Evolutionary conservation across 2,329 filamentous ascomycete genomes (phyloP).

Genomic region (Aspergillus sojae): DNA sequence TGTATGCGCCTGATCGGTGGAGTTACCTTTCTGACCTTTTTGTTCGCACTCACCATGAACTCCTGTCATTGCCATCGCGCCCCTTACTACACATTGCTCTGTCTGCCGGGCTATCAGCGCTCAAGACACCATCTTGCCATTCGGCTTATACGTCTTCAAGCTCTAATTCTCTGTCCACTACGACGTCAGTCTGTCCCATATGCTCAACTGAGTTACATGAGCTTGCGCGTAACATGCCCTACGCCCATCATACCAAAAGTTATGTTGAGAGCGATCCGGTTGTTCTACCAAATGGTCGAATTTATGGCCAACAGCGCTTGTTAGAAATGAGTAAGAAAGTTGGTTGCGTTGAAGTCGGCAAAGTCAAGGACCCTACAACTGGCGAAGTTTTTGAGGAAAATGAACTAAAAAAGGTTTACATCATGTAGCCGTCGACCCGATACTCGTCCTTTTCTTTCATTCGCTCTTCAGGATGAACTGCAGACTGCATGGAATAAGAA

Average conservation of each 20-base stretch:
- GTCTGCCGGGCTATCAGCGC: conserved; percentile 84
- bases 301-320: conserved; percentile 77
- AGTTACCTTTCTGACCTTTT: conserved; percentile 75
- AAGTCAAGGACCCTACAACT: conserved; percentile 77
- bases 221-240: conserved; percentile 83
- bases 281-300: conserved; percentile 81
- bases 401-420: conserved; percentile 83
- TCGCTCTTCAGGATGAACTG: background rate
- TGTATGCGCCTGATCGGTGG: conserved; percentile 79
- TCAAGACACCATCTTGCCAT: conserved; percentile 95
- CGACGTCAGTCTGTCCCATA: conserved; percentile 85
- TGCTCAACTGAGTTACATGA: conserved; percentile 95
- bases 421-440: conserved; percentile 59
- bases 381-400: conserved; percentile 66
- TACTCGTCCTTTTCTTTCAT: background rate
- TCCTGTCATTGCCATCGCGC: conserved; percentile 78
- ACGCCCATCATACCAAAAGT: conserved; percentile 93
- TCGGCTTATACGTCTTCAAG: conserved; percentile 62
- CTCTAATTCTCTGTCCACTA: conserved; percentile 57
- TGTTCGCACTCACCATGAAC: conserved; percentile 79
- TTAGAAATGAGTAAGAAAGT: conserved; percentile 78
- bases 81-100: conserved; percentile 90
- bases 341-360: conserved; percentile 62
- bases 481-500: background rate
- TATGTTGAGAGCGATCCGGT: conserved; percentile 86